These are phyloP conservation scores for Ciborinia camelliae DNA, from an alignment of 2,329 filamentous ascomycete genomes.

Conservation along the genomic window DNA sequence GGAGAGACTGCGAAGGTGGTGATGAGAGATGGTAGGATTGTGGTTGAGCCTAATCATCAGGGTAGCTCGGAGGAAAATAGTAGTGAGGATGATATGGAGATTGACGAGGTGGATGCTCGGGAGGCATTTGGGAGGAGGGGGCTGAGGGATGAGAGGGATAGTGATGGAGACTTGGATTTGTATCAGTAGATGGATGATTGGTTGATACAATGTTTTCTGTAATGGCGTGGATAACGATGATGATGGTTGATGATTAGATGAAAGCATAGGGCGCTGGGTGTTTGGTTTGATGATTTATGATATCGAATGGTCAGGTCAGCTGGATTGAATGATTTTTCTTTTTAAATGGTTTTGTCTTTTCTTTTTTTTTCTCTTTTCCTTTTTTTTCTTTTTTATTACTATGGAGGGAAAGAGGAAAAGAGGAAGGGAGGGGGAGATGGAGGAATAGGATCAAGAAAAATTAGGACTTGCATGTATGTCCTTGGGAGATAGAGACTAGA, in stretches of 20 bases:
- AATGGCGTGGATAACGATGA: background rate
- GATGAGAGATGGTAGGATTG: constrained; percentile 73
- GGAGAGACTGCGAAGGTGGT: constrained; percentile 80
- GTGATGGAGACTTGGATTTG: constrained; percentile 57
- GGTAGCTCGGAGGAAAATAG: constrained; percentile 65
- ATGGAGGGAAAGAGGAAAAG: too few species aligned
- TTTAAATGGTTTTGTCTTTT: too few species aligned
- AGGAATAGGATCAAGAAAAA: too few species aligned
- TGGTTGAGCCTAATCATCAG: constrained; percentile 80
- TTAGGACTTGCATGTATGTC: too few species aligned
- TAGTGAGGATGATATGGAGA: constrained; percentile 64
- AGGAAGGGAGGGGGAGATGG: too few species aligned
- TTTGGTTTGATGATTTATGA: background rate
- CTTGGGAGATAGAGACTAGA: too few species aligned
- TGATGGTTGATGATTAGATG: background rate
- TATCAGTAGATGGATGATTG: constrained; percentile 39
- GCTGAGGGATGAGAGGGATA: constrained; percentile 1
- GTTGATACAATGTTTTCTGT: too few species aligned
- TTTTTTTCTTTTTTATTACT: too few species aligned
- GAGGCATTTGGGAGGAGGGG: constrained; percentile 49
- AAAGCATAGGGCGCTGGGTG: background rate
- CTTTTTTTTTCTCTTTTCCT: too few species aligned
- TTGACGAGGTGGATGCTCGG: constrained; percentile 53
- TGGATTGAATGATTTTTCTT: too few species aligned
- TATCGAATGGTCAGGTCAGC: too few species aligned